Base-by-base conservation (phyloP, 2,329 filamentous ascomycete species). In the Ophiostoma tasmaniense region DNA sequence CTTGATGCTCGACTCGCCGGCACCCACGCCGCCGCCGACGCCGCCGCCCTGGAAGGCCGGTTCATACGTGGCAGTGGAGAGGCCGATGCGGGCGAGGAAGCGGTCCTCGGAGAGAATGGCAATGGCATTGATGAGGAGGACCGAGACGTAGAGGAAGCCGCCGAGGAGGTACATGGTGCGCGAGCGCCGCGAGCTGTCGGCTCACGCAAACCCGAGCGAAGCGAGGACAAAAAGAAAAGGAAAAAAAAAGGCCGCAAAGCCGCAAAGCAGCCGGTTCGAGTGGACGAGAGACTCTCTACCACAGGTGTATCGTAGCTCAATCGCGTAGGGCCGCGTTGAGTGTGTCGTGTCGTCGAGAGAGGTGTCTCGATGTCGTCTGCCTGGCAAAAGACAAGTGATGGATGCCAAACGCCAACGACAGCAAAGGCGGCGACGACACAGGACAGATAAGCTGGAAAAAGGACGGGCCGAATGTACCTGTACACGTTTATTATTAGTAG, bases 91-190 rank as follows among this genome's bases (percentile, higher is more conserved):
- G 68, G 89, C 90, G 73, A 97, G 90, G 79, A 97, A 97, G 72
- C 93, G 90, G 81, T 97, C 93, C 86, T 97, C 93, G 75, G 92
- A 96, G 73, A 98, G 90, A 76, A 97, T 88, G 72, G 93, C 92
- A 77, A 98, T 90, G 73, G 92, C 92, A 80, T 99, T 99, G 80
- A 95, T 89, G 77, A 98, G 86, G 76, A 98, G 91, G 77, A 96
- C 84, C 74, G 88, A 85, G 73, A 94, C 91, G 93, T 75, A 28
- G 59, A 5, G 59, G n/a, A 59, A 33, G n/a, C 35, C 37, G 13
- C 64, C 64, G 22, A 65, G 64, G 64, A 65, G 37, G 22, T 39
- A 65, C 64, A 65, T 65, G n/a, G n/a, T n/a, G n/a, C n/a, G n/a
- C n/a, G n/a, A n/a, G n/a, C n/a, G n/a, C n/a, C n/a, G n/a, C n/a